phyloP scores from a whole-genome alignment of 768 basidiomycete species.

The Lactarius tabidus region DNA sequence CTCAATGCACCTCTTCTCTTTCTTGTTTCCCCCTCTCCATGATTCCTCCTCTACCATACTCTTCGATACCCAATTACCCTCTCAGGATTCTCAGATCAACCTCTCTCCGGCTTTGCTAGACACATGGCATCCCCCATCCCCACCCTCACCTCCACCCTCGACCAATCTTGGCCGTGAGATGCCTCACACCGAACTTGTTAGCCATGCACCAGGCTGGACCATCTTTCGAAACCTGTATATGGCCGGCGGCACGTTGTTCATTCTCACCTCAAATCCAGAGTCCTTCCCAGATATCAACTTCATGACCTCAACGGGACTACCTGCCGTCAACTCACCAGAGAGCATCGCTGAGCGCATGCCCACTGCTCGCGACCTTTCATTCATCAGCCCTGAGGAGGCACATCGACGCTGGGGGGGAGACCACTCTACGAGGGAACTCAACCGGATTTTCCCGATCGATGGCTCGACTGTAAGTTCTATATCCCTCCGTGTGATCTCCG shows the following conservation, averaged over 20 bases:
- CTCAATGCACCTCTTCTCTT: slow-evolving; percentile 49
- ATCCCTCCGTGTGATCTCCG: background rate
- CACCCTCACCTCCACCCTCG: background rate
- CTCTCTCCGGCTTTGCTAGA: background rate
- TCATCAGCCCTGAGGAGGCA: slow-evolving; percentile 60
- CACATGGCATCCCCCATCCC: too few species aligned
- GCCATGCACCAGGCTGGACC: slow-evolving; percentile 82
- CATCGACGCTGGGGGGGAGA: slow-evolving; percentile 53
- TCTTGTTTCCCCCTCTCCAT: slow-evolving; percentile 32
- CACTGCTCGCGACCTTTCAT: slow-evolving; percentile 54
- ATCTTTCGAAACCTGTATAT: slow-evolving; percentile 80
- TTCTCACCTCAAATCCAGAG: slow-evolving; percentile 49
- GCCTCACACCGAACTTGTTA: slow-evolving; percentile 52
- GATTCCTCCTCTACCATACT: slow-evolving; percentile 8
- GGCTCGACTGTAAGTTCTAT: slow-evolving; percentile 61
- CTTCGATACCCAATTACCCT: slow-evolving; percentile 27
- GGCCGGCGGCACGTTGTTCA: slow-evolving; percentile 74
- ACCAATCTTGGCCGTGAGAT: slow-evolving; percentile 28
- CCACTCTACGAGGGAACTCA: slow-evolving; percentile 28
- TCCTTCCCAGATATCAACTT: slow-evolving; percentile 45
- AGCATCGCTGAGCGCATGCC: slow-evolving; percentile 68
- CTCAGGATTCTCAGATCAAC: slow-evolving; percentile 8
- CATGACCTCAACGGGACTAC: slow-evolving; percentile 66
- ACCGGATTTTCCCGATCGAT: slow-evolving; percentile 61
- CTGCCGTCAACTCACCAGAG: slow-evolving; percentile 55